These are phyloP conservation scores for Crithidia expoeki DNA, from an alignment of 208 protist genomes.

Conservation along the genomic window DNA sequence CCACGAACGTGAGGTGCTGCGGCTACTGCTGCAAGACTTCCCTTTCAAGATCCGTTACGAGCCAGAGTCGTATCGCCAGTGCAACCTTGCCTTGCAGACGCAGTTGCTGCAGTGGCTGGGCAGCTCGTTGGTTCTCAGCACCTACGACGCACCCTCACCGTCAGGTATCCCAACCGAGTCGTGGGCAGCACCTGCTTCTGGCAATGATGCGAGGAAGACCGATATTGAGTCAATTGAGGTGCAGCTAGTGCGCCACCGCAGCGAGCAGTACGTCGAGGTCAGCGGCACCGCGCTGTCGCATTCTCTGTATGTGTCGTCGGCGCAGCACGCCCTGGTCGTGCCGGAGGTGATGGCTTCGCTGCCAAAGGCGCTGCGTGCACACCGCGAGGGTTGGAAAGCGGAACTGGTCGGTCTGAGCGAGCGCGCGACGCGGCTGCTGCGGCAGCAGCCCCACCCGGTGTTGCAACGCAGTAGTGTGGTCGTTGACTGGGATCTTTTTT, in stretches of 20 bases:
- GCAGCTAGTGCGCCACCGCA: slow-evolving; percentile 51
- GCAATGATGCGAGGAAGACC: background rate
- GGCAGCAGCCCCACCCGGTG: slow-evolving; percentile 51
- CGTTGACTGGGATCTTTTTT: slow-evolving; percentile 55
- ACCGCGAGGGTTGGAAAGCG: slow-evolving; percentile 29
- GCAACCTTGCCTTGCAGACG: slow-evolving; percentile 52
- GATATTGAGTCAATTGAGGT: slow-evolving; percentile 68
- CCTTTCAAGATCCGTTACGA: slow-evolving; percentile 69
- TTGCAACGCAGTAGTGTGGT: slow-evolving; percentile 45
- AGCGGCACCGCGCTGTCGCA: slow-evolving; percentile 45
- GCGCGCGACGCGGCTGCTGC: slow-evolving; percentile 46
- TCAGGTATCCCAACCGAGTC: slow-evolving; percentile 11
- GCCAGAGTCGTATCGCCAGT: slow-evolving; percentile 42
- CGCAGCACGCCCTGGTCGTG: slow-evolving; percentile 40
- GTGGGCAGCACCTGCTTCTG: slow-evolving; percentile 11
- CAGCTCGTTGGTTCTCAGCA: slow-evolving; percentile 66
- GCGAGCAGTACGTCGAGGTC: slow-evolving; percentile 47
- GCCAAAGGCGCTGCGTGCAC: slow-evolving; percentile 17
- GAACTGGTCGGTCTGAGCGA: slow-evolving; percentile 36
- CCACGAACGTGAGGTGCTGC: slow-evolving; percentile 66
- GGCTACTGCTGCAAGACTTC: slow-evolving; percentile 52
- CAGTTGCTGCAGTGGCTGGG: slow-evolving; percentile 76
- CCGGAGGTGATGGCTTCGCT: slow-evolving; percentile 46
- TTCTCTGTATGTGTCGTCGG: slow-evolving; percentile 64
- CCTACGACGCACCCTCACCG: slow-evolving; percentile 39